These are phyloP conservation scores for Xerocomus brunneocitrinus DNA, from an alignment of 768 basidiomycete species.

Conservation along the genomic window DNA sequence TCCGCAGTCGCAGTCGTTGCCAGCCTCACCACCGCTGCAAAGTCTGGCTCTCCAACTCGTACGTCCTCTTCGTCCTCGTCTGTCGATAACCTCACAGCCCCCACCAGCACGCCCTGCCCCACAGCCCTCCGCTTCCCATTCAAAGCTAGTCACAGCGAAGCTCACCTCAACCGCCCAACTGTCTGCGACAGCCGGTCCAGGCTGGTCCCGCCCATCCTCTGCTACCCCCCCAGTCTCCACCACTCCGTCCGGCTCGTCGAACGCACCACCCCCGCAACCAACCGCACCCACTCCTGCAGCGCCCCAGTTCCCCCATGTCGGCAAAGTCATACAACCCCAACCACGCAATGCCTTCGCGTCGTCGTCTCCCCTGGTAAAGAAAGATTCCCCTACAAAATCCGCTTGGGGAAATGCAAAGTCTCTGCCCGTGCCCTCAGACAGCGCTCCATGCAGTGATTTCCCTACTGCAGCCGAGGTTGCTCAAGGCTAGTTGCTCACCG, in stretches of 20 bases:
- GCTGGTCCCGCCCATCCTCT: constrained; percentile 79
- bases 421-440: constrained; percentile 33
- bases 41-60: constrained; percentile 53
- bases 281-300: constrained; percentile 36
- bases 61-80: constrained; percentile 25
- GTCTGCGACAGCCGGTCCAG: constrained; percentile 54
- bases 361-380: constrained; percentile 32
- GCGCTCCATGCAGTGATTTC: constrained; percentile 62
- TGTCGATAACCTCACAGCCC: constrained; percentile 9
- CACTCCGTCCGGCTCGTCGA: constrained; percentile 44
- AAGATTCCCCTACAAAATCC: constrained; percentile 40
- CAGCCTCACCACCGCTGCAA: constrained; percentile 38
- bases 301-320: constrained; percentile 52
- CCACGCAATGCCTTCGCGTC: constrained; percentile 39
- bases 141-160: constrained; percentile 83
- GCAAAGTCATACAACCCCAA: constrained; percentile 65
- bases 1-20: constrained; percentile 42
- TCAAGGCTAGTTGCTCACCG: constrained; percentile 50
- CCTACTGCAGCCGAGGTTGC: constrained; percentile 97
- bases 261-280: constrained; percentile 43
- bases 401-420: constrained; percentile 70
- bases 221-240: constrained; percentile 57
- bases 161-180: constrained; percentile 64
- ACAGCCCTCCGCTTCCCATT: constrained; percentile 57
- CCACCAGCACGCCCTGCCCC: constrained; percentile 51